Evolutionary conservation across 441 rosid species (phyloP).

Genomic region (Mallotus japonicus): DNA sequence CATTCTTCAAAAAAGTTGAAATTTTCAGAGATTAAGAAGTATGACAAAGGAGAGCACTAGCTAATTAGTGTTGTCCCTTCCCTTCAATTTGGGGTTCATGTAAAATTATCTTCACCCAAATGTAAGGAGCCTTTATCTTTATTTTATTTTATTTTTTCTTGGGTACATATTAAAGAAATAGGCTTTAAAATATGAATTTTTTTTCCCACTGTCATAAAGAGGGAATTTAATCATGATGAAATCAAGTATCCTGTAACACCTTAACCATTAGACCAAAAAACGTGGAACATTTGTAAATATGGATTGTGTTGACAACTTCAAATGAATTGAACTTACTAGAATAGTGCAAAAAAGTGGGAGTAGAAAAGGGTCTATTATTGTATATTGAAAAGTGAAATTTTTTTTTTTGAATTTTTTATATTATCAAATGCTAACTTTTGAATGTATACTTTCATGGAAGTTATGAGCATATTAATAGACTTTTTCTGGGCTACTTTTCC

Average conservation of each 20-base stretch:
- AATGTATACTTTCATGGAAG: conserved; percentile 22
- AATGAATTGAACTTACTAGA: background rate
- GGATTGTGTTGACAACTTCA: background rate
- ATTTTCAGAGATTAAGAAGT: background rate
- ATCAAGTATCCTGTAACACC: too few relatives aligned
- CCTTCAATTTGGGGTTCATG: conserved; percentile 6
- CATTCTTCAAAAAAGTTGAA: conserved; percentile 16
- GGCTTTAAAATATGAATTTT: too few relatives aligned
- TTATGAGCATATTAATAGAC: background rate
- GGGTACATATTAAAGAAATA: background rate
- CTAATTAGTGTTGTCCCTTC: background rate
- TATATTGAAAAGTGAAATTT: conserved; percentile 6
- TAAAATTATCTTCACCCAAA: conserved; percentile 1
- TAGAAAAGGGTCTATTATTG: too few relatives aligned
- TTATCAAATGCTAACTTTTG: conserved; percentile 19
- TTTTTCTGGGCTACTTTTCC: conserved; percentile 8
- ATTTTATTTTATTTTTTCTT: background rate
- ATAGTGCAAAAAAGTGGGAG: background rate
- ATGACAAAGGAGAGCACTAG: conserved; percentile 16
- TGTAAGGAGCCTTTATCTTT: background rate
- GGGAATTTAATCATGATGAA: too few relatives aligned
- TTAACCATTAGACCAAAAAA: too few relatives aligned
- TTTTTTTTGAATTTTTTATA: background rate
- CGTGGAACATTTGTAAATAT: background rate
- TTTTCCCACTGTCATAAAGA: too few relatives aligned